Conservation (phyloP, 1,139 yeast genomes). For the Geotrichum europaeum region DNA sequence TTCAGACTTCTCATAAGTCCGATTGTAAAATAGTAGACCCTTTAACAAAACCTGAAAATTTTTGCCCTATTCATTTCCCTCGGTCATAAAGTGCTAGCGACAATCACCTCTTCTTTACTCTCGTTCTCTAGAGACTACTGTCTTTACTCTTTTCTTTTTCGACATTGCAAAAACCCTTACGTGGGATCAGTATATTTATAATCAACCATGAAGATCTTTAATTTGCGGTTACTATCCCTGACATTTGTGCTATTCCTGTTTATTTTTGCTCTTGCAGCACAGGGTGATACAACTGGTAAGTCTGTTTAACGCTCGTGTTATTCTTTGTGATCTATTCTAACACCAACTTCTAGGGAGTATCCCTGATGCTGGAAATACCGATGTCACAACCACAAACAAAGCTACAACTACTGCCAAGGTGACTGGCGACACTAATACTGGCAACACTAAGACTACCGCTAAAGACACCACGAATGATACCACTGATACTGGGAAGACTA, state of each 20-base stretch:
- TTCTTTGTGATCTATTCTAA: not conserved
- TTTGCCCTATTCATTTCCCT: not conserved
- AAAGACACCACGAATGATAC: not conserved
- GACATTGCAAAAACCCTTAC: not conserved
- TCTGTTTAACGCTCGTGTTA: not conserved
- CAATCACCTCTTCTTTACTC: not conserved
- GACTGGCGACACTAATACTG: not conserved
- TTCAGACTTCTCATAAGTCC: not conserved
- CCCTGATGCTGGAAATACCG: constrained; percentile 7
- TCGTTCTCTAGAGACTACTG: not conserved
- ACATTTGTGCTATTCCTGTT: not conserved
- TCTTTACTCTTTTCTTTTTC: not conserved
- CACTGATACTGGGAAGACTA: not conserved
- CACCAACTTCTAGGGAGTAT: not conserved
- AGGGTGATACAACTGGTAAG: not conserved
- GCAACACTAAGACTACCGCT: not conserved
- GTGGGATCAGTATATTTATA: not conserved
- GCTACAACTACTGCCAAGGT: constrained; percentile 12
- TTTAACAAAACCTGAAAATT: not conserved
- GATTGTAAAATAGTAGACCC: not conserved
- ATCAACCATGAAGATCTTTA: not conserved
- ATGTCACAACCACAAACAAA: not conserved
- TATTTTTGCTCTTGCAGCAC: not conserved
- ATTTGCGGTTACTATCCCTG: constrained; percentile 4
- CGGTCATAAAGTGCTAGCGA: not conserved